Percentiles rank a stretch among this genome's conserved stretches.
Evolutionary conservation across 768 basidiomycete species (phyloP).

Genomic region (Omphalotus guepiniiformis): DNA sequence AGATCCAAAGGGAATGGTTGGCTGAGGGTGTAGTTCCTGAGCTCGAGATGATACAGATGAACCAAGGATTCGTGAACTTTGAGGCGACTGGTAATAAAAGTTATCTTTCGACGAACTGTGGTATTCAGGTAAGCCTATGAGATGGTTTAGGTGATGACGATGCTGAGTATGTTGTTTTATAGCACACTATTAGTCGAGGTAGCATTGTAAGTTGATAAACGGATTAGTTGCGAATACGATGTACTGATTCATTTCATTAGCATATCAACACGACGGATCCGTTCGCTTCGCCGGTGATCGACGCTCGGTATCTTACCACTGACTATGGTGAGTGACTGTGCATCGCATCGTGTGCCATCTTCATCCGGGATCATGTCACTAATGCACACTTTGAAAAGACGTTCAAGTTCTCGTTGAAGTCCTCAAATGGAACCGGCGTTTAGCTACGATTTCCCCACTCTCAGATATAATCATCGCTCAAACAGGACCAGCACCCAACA

Average conservation of each 20-base stretch:
- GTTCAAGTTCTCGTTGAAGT: no score
- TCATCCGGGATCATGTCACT: no score
- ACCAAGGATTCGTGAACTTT: not conserved
- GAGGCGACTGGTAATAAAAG: not conserved
- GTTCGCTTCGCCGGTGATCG: not conserved
- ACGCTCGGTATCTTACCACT: not conserved
- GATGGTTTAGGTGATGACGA: no score
- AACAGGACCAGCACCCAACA: no score
- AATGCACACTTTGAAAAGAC: no score
- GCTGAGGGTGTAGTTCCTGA: not conserved
- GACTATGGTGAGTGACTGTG: constrained; percentile 1
- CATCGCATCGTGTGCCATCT: no score
- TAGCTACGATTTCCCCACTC: no score
- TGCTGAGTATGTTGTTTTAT: not conserved
- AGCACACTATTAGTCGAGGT: constrained; percentile 1
- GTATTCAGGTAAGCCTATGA: not conserved
- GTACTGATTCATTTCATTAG: not conserved
- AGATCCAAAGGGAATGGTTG: not conserved
- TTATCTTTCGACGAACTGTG: not conserved
- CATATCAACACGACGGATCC: not conserved
- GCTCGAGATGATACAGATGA: not conserved
- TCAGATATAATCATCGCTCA: no score
- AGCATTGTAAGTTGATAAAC: not conserved
- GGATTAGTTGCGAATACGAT: not conserved
- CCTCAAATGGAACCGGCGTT: no score